These are phyloP conservation scores for Epichloe brachyelytri DNA, from an alignment of 2,329 filamentous ascomycete species.

Conservation along the genomic window DNA sequence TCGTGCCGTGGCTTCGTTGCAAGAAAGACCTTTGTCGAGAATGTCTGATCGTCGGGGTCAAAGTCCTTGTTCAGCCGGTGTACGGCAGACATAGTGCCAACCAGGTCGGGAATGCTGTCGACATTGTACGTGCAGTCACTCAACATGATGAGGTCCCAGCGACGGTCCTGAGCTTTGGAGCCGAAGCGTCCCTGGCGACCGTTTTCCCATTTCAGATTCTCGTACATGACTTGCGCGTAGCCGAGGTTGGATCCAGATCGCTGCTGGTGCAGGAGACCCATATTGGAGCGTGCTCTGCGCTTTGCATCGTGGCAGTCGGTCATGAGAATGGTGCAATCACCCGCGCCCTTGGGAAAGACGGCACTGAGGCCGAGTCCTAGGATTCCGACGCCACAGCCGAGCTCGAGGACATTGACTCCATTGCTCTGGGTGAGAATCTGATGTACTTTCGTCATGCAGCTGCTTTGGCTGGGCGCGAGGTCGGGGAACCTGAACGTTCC, in stretches of 20 bases:
- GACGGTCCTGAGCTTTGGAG: constrained; percentile 19
- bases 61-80: constrained; percentile 24
- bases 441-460: constrained; percentile 19
- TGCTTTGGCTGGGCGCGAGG: constrained; percentile 14
- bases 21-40: constrained; percentile 33
- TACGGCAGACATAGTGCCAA: constrained; percentile 38
- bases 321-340: constrained; percentile 29
- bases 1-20: constrained; percentile 44
- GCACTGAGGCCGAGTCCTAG: constrained; percentile 36
- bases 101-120: constrained; percentile 39
- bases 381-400: constrained; percentile 45
- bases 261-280: constrained; percentile 18
- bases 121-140: constrained; percentile 52
- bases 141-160: constrained; percentile 41
- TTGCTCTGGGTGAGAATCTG: constrained; percentile 14
- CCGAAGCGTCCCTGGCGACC: constrained; percentile 33
- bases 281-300: constrained; percentile 34
- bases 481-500: constrained; percentile 15
- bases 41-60: constrained; percentile 8
- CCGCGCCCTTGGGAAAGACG: constrained; percentile 15
- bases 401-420: constrained; percentile 34
- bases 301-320: constrained; percentile 45
- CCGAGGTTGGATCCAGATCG: constrained; percentile 5
- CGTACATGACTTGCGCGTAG: constrained; percentile 28
- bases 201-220: constrained; percentile 45